phyloP scores from a whole-genome alignment of 2,329 filamentous ascomycete genomes.

The Ambrosiella cleistominuta region DNA sequence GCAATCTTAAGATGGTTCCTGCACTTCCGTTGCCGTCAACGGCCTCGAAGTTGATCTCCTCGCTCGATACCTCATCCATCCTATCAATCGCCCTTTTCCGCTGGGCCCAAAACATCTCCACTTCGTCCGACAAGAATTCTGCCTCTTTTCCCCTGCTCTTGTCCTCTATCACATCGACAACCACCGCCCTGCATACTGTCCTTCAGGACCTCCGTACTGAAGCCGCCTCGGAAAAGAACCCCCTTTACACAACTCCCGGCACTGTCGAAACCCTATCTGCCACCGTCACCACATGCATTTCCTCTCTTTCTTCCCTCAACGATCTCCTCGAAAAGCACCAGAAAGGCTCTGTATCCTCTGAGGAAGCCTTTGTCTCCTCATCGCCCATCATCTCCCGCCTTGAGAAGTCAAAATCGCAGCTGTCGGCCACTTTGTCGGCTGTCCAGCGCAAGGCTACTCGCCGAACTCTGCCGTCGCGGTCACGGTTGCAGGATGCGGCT shows the following conservation, averaged over 20 bases:
- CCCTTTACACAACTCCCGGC: constrained; percentile 29
- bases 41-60: constrained; percentile 18
- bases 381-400: constrained; percentile 28
- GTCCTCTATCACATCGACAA: constrained; percentile 27
- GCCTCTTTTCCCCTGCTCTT: not conserved
- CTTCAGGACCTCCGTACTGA: constrained; percentile 41
- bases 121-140: constrained; percentile 25
- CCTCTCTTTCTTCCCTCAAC: constrained; percentile 36
- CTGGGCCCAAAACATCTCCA: constrained; percentile 28
- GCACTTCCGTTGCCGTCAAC: constrained; percentile 12
- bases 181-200: constrained; percentile 36
- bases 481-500: constrained; percentile 20
- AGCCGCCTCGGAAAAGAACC: constrained; percentile 35
- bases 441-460: constrained; percentile 30
- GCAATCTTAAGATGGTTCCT: constrained; percentile 4
- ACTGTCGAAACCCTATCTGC: constrained; percentile 17
- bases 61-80: constrained; percentile 38
- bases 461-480: constrained; percentile 28
- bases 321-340: constrained; percentile 25
- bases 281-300: constrained; percentile 34
- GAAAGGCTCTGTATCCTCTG: constrained; percentile 15
- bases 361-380: not conserved
- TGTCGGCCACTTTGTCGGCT: constrained; percentile 39
- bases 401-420: constrained; percentile 31
- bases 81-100: constrained; percentile 38